Conservation (phyloP, 371 early-diverging fungal genomes). For the Homolaphlyctis polyrhiza region DNA sequence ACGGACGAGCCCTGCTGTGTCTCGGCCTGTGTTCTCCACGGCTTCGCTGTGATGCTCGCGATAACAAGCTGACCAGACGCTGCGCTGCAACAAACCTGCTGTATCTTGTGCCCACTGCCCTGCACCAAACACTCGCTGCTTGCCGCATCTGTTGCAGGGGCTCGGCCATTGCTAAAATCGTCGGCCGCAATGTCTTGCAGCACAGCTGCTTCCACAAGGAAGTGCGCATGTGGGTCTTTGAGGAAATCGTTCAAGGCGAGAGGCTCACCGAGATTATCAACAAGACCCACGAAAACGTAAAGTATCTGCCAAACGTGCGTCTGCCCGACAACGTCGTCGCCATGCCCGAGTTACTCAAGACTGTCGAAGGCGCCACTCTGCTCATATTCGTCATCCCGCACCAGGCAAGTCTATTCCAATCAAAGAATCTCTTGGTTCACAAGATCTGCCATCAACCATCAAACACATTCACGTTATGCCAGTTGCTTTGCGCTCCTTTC, state of each 20-base stretch:
- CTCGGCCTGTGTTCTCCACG: too few relatives aligned
- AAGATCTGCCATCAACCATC: neutral
- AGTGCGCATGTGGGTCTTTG: slow-evolving; percentile 95
- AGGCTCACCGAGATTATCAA: slow-evolving; percentile 97
- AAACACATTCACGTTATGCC: too few relatives aligned
- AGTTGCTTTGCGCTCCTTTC: neutral
- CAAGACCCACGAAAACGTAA: slow-evolving; percentile 86
- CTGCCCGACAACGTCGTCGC: slow-evolving; percentile 90
- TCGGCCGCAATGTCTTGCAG: slow-evolving; percentile 78
- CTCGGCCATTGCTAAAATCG: slow-evolving; percentile 90
- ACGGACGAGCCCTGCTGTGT: too few relatives aligned
- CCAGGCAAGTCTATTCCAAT: too few relatives aligned
- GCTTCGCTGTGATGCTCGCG: too few relatives aligned
- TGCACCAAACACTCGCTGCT: neutral
- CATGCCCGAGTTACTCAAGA: slow-evolving; percentile 70
- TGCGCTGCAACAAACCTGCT: neutral
- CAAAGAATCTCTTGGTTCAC: too few relatives aligned
- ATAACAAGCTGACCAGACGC: neutral
- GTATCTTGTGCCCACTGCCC: neutral
- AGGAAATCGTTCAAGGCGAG: slow-evolving; percentile 80
- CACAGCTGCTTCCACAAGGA: slow-evolving; percentile 65
- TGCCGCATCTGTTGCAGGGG: slow-evolving; percentile 62
- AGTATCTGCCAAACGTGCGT: slow-evolving; percentile 85
- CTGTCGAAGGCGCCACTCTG: slow-evolving; percentile 77
- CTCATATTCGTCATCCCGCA: slow-evolving; percentile 96